Conservation (phyloP, 805 yeast species). For the Wickerhamomyces sydowiorum region DNA sequence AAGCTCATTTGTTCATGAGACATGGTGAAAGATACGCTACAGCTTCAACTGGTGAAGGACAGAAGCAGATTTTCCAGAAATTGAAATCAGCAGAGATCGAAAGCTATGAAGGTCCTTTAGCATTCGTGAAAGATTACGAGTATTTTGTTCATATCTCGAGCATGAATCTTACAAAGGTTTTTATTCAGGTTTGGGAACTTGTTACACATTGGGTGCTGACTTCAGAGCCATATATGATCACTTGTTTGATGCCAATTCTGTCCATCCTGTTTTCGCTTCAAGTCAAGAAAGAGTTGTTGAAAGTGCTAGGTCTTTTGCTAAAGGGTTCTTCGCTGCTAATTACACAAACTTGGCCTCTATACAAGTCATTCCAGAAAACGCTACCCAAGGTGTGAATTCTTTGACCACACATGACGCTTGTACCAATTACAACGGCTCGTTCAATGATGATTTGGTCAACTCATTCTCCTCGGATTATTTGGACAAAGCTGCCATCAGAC, state of each 20-base stretch:
- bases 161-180: slow-evolving; percentile 31
- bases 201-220: slow-evolving; percentile 37
- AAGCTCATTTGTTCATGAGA: slow-evolving; percentile 65
- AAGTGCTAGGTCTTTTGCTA: slow-evolving; percentile 39
- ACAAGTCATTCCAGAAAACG: slow-evolving; percentile 35
- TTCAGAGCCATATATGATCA: slow-evolving; percentile 38
- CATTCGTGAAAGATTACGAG: slow-evolving; percentile 49
- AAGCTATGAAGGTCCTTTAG: slow-evolving; percentile 41
- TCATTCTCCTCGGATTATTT: slow-evolving; percentile 33
- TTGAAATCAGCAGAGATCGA: slow-evolving; percentile 31
- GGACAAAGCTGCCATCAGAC: slow-evolving; percentile 47
- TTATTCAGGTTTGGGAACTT: slow-evolving; percentile 42
- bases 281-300: slow-evolving; percentile 43
- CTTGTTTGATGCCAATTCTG: slow-evolving; percentile 30
- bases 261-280: slow-evolving; percentile 42
- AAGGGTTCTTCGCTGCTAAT: slow-evolving; percentile 43
- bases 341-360: slow-evolving; percentile 26
- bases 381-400: slow-evolving; percentile 41
- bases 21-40: slow-evolving; percentile 80
- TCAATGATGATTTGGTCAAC: slow-evolving; percentile 10
- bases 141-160: slow-evolving; percentile 44
- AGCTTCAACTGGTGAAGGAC: slow-evolving; percentile 26
- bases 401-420: slow-evolving; percentile 44
- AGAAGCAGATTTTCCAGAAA: slow-evolving; percentile 20
- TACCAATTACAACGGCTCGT: slow-evolving; percentile 26